Evolutionary conservation across 2,329 filamentous ascomycete genomes (phyloP), one percentile per base, ranked within the genome.

Genomic region (Metarhizium rileyi): DNA sequence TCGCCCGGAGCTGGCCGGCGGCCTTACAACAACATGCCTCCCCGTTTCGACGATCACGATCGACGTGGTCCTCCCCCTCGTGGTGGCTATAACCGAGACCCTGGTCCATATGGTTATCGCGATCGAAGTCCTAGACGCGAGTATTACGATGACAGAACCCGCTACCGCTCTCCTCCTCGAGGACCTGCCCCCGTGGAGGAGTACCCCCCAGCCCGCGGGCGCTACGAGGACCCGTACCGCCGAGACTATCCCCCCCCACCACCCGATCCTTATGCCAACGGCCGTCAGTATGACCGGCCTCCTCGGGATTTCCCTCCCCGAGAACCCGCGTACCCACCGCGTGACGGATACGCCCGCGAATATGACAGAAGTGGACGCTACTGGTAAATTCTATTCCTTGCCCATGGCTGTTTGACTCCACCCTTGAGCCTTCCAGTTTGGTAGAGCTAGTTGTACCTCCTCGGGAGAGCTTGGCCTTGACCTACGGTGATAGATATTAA

Each of bases 101-200:
- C 67, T 20, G 77, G 76, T 57, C 80, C 77, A 46, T 83, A 86
- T 53, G 83, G 86, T 56, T 95, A 95, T 69, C 90, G 91, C 64
- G 89, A 94, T 63, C 84, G 90, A 60, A 91, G 88, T 62, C 86
- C 86, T 50, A 84, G 86, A 52, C 84, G 88, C 58, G 86, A 91
- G 53, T 95, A 95, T 70, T 95, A 96, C 69, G 84, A 88, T 44
- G 87, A 91, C 55, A 82, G 86, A 63, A 82, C 86, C 59, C 80
- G 84, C 46, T 90, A 90, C 62, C 84, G 88, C 51, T 89, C 87
- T 50, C 88, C 89, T 53, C 86, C 86, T 42, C 84, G 86, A 56
- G 84, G 85, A 22, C 50, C 50, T 6, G 40, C 48, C 22, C 83
- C 86, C 42, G 75, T 86, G 55, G 85, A 90, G 53, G 90, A 95